A percentile compares a stretch with the other conserved stretches of the same genome.
These are phyloP conservation scores for Eucalyptus camaldulensis DNA, from an alignment of 345 rosid genomes.

Conservation along the genomic window DNA sequence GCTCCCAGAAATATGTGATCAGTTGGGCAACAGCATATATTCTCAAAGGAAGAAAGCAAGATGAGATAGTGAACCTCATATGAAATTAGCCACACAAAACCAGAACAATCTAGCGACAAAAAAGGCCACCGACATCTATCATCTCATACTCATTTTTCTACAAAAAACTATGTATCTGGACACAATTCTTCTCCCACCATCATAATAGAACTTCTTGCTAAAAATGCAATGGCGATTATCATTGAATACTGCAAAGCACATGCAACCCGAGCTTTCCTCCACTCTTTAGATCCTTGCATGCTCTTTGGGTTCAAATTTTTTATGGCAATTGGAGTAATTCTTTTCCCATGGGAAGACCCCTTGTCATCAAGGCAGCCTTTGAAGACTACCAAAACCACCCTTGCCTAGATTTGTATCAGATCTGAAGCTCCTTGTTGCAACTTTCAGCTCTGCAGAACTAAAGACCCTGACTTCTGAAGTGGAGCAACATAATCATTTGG, in stretches of 20 bases:
- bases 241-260: background rate
- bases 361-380: background rate
- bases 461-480: background rate
- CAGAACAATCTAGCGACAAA: background rate
- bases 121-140: background rate
- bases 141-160: background rate
- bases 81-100: background rate
- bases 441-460: background rate
- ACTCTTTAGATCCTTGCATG: background rate
- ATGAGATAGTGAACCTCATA: background rate
- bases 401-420: background rate
- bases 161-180: background rate
- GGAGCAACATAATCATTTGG: background rate
- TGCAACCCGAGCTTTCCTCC: background rate
- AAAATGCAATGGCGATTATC: background rate
- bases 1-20: background rate
- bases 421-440: background rate
- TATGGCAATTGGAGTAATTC: background rate
- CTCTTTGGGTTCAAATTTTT: background rate
- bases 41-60: background rate
- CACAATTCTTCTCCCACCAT: background rate
- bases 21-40: background rate
- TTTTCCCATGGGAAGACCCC: background rate
- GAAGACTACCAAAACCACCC: background rate
- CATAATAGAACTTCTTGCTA: background rate